These are phyloP conservation scores for Hyparrhenia diplandra DNA, from an alignment of 176 grass and related monocot species.

Conservation along the genomic window DNA sequence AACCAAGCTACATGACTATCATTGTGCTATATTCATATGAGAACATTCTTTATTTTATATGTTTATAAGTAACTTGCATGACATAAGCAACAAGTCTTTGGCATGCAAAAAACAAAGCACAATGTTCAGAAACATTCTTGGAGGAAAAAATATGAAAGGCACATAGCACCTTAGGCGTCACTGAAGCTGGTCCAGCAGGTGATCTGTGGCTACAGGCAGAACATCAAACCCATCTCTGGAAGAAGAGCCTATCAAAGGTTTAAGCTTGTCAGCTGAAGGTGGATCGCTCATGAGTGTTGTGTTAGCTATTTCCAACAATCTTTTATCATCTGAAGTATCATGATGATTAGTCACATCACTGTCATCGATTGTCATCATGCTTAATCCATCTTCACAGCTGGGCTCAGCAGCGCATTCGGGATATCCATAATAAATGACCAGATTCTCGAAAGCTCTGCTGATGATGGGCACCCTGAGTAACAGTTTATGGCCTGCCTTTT, in stretches of 20 bases:
- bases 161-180: constrained; percentile 36
- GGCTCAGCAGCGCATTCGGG: constrained; percentile 45
- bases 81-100: not conserved
- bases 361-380: constrained; percentile 85
- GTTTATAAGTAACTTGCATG: not conserved
- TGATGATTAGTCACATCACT: constrained; percentile 30
- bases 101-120: constrained; percentile 3
- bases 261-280: constrained; percentile 15
- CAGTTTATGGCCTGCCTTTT: constrained; percentile 79
- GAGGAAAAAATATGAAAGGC: not conserved
- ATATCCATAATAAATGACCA: constrained; percentile 77
- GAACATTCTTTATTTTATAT: not conserved
- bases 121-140: not conserved
- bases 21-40: not conserved
- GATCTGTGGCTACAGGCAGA: constrained; percentile 32
- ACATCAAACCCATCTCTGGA: constrained; percentile 31
- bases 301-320: constrained; percentile 42
- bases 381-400: constrained; percentile 61
- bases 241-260: constrained; percentile 41
- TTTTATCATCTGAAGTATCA: constrained; percentile 31
- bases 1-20: not conserved
- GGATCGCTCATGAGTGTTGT: constrained; percentile 35
- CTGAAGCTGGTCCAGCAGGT: constrained; percentile 21
- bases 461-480: constrained; percentile 80
- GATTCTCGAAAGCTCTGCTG: constrained; percentile 74